Base-by-base conservation (phyloP, 805 yeast genomes). In the Saccharomycopsis sp. region DNA sequence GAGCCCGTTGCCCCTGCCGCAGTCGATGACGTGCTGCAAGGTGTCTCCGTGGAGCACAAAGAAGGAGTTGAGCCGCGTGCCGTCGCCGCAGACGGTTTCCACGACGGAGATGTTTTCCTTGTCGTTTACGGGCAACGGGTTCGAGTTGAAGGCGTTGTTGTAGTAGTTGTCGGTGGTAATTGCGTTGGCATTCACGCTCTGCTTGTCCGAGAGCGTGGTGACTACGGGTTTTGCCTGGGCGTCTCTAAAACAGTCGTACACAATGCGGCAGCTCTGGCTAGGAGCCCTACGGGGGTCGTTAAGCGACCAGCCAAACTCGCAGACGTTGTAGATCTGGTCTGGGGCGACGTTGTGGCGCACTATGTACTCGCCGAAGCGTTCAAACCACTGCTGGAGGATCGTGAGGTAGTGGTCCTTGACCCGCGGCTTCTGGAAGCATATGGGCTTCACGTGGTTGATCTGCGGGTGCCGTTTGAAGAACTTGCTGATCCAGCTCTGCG, bases 391-490 rank as follows among this genome's bases (percentile, higher is more conserved):
- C 14, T 14, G 12, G 21, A 58, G 34, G 12, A 58, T 29, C 14
- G 7, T 23, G 14, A n/a, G 8, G 46, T 58, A 58, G 20, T 15
- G 14, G 46, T 58, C 61, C 14, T 56, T 55, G 15, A 34, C 20
- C 21, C 61, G 34, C 9, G 58, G 59, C 50, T 58, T 58, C 44
- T 58, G 61, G 59, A 56, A 58, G n/a, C 52, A 52, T 2, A 56
- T 29, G 14, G 61, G 61, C 40, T 55, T 58, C 34, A 58, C 24
- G 12, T 52, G 37, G 23, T n/a, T 41, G 4, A 58, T 9, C 34
- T 37, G 53, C 9, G 59, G 59, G 51, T 58, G 61, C 5, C 61
- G 56, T 50, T 58, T 58, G 54, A 58, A 58, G 46, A 58, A 58
- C 44, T 58, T 58, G 24, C 37, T 24, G 18, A 58, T 58, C 61